Evolutionary conservation across 2,329 filamentous ascomycete species (phyloP).

Genomic region (Alternaria ventricosa): DNA sequence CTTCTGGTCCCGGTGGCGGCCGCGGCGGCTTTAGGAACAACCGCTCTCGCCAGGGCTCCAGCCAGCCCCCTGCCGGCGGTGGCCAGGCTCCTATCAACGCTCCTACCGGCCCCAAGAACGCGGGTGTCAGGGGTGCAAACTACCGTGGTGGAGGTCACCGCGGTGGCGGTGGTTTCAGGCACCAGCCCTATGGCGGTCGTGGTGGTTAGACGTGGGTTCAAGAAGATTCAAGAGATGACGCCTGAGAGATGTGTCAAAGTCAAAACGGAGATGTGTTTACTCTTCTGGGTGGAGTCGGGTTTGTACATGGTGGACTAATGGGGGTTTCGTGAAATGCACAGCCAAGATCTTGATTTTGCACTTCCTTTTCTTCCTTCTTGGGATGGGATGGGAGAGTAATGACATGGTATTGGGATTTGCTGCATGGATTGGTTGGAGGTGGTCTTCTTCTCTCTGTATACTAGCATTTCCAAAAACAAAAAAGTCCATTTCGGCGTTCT

Average conservation of each 20-base stretch:
- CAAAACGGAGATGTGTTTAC: not conserved
- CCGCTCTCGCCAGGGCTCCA: slow-evolving; percentile 47
- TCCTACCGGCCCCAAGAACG: slow-evolving; percentile 95
- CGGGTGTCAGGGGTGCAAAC: slow-evolving; percentile 87
- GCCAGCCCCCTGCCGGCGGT: slow-evolving; percentile 50
- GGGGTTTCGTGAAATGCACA: not conserved
- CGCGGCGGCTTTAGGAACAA: slow-evolving; percentile 49
- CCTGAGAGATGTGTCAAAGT: not conserved
- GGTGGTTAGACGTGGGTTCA: slow-evolving; percentile 10
- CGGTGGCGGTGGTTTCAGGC: slow-evolving; percentile 34
- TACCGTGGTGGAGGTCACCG: slow-evolving; percentile 80
- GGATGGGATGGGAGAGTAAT: not conserved
- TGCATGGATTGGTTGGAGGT: not conserved
- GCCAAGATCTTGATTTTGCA: not conserved
- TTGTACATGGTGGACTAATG: not conserved
- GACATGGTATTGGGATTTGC: not conserved
- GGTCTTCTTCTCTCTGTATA: not conserved
- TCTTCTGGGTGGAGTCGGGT: not conserved
- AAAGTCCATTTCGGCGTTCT: not conserved
- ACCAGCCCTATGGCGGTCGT: slow-evolving; percentile 42
- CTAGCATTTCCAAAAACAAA: not conserved
- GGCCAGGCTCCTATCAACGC: slow-evolving; percentile 72
- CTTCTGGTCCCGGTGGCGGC: slow-evolving; percentile 54
- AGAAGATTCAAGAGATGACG: not conserved
- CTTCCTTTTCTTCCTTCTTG: not conserved